Evolutionary conservation across 306 rosid species (phyloP).

Genomic region (Cyamopsis tetragonoloba): DNA sequence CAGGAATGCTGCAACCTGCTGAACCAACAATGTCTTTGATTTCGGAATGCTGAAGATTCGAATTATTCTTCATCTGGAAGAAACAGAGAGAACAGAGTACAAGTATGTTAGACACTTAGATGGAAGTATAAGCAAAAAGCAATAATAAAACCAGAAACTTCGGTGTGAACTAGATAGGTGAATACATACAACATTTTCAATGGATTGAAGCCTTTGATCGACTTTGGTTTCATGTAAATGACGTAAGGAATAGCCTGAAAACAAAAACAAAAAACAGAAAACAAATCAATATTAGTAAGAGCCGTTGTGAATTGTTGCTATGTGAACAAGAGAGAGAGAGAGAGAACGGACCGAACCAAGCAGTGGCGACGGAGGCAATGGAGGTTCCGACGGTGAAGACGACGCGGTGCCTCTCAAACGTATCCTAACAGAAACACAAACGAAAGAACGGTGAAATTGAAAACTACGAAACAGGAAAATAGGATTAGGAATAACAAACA

Average conservation of each 20-base stretch:
- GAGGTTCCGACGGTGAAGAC: constrained; percentile 91
- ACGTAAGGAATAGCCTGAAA: constrained; percentile 76
- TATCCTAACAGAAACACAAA: constrained; percentile 43
- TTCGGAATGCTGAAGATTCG: constrained; percentile 53
- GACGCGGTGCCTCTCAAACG: constrained; percentile 76
- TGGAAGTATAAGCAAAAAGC: background rate
- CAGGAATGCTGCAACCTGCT: constrained; percentile 50
- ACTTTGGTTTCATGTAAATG: constrained; percentile 64
- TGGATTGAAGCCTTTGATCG: constrained; percentile 80
- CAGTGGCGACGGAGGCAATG: constrained; percentile 82
- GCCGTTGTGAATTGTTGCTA: background rate
- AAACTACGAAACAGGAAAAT: background rate
- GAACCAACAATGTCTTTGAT: constrained; percentile 53
- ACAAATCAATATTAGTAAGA: background rate
- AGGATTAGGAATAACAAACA: too few relatives aligned
- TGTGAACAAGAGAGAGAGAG: background rate
- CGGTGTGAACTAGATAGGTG: background rate
- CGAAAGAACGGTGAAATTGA: background rate
- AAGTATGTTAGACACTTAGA: background rate
- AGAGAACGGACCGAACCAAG: constrained; percentile 59
- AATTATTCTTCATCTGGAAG: constrained; percentile 54
- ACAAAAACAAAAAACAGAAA: background rate
- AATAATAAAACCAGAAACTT: too few relatives aligned
- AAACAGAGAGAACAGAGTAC: constrained; percentile 9
- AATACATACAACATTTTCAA: constrained; percentile 59